A percentile compares a stretch with the other conserved stretches of the same genome.
Conservation (phyloP, 768 basidiomycete genomes). For the Termitomyces sp. region DNA sequence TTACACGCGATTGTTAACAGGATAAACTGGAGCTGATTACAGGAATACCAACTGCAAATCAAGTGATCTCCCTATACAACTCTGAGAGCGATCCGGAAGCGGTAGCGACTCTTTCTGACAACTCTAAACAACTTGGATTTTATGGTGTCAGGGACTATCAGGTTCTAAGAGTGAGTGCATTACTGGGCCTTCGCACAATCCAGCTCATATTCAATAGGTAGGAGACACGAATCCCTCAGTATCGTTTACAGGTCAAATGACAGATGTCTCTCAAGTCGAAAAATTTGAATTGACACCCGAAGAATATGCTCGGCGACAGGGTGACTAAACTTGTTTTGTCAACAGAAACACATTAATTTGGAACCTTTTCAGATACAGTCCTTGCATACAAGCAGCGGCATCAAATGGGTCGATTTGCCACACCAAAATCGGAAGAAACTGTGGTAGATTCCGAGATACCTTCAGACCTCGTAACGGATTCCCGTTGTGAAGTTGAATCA, state of each 20-base stretch:
- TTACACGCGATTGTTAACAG: conserved; percentile 26
- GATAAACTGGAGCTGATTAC: conserved; percentile 84
- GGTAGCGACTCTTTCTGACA: conserved; percentile 57
- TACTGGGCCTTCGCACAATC: not conserved
- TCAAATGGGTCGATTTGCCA: conserved; percentile 81
- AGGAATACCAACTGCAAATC: conserved; percentile 76
- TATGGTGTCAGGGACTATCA: conserved; percentile 76
- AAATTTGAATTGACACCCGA: conserved; percentile 86
- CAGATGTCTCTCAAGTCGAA: conserved; percentile 81
- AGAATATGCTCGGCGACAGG: conserved; percentile 76
- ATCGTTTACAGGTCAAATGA: conserved; percentile 77
- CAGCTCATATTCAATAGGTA: conserved; percentile 36
- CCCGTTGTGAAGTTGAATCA: conserved; percentile 81
- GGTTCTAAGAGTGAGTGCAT: conserved; percentile 62
- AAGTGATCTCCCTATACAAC: conserved; percentile 58
- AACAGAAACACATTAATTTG: not conserved
- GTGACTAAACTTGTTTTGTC: conserved; percentile 32
- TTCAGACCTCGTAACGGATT: conserved; percentile 56
- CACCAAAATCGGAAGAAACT: conserved; percentile 36
- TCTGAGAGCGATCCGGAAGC: conserved; percentile 47
- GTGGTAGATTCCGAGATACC: conserved; percentile 17
- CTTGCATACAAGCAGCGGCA: conserved; percentile 82
- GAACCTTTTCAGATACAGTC: conserved; percentile 62
- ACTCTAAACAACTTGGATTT: conserved; percentile 60
- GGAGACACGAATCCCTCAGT: conserved; percentile 70